These are phyloP conservation scores for Penicillium rolfsii DNA, from an alignment of 2,329 filamentous ascomycete genomes.

Conservation along the genomic window DNA sequence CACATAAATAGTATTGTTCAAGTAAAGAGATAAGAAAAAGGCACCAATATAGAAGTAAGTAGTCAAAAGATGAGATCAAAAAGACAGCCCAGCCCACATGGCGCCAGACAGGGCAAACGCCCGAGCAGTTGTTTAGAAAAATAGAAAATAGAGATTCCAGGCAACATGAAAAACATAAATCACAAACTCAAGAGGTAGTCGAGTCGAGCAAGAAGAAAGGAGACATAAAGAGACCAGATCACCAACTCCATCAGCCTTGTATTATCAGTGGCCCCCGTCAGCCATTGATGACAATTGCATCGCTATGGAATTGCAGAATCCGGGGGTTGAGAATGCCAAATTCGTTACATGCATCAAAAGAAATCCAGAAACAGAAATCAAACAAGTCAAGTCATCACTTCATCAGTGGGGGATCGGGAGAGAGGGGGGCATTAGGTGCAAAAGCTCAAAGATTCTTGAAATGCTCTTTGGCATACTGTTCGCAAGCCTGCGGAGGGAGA, in stretches of 20 bases:
- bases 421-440: constrained; percentile 22
- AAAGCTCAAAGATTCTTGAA: constrained; percentile 58
- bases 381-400: constrained; percentile 35
- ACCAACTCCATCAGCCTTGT: constrained; percentile 33
- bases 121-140: constrained; percentile 11
- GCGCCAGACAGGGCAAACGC: constrained; percentile 25
- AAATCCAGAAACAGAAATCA: background rate
- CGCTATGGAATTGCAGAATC: constrained; percentile 31
- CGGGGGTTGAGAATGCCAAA: constrained; percentile 29
- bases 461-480: constrained; percentile 96
- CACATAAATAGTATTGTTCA: constrained; percentile 22
- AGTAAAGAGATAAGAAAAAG: constrained; percentile 8
- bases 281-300: constrained; percentile 29
- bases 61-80: constrained; percentile 11
- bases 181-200: constrained; percentile 9
- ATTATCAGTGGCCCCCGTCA: constrained; percentile 22
- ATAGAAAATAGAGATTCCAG: constrained; percentile 3
- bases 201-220: constrained; percentile 11
- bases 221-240: constrained; percentile 25
- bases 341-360: constrained; percentile 30
- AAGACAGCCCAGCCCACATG: constrained; percentile 16
- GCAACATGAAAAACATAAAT: constrained; percentile 9
- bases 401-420: constrained; percentile 29
- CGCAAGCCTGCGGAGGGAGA: constrained; percentile 65
- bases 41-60: background rate